Percentiles rank a stretch among this genome's conserved stretches.
Conservation (phyloP, 176 grass and related monocot species). For the Oropetium thomaeum region DNA sequence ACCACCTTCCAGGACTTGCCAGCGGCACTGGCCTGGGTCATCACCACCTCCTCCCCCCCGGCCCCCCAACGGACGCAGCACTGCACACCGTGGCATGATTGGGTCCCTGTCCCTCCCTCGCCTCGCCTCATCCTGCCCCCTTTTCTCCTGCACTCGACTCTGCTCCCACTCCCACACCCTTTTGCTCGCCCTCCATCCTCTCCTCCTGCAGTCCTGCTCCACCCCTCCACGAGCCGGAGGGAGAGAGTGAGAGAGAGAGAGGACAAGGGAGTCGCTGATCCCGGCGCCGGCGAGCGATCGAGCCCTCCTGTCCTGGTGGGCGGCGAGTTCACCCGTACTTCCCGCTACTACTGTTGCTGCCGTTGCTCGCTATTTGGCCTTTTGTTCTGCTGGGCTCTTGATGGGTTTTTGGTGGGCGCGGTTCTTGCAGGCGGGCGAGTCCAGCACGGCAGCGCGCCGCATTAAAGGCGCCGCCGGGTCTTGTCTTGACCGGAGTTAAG, state of each 20-base stretch:
- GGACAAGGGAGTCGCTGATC: not conserved
- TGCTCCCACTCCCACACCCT: slow-evolving; percentile 20
- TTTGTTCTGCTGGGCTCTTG: not conserved
- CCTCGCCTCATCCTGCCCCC: not conserved
- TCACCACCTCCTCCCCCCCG: not conserved
- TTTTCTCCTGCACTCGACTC: slow-evolving; percentile 29
- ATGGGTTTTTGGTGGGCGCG: not conserved
- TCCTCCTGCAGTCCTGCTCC: not conserved
- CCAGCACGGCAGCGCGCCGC: not conserved
- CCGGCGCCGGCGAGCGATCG: not conserved
- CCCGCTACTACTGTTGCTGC: not conserved
- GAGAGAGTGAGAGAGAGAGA: not conserved
- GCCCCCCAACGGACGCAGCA: slow-evolving; percentile 13
- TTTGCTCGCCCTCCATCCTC: not conserved
- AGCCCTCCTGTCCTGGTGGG: not conserved
- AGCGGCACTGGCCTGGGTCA: not conserved
- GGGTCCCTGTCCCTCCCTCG: slow-evolving; percentile 10
- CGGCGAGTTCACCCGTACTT: not conserved
- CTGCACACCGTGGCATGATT: slow-evolving; percentile 56
- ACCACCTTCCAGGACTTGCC: not conserved
- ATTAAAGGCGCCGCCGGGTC: slow-evolving; percentile 26
- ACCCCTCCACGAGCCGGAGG: not conserved
- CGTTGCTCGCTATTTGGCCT: not conserved
- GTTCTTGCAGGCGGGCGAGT: slow-evolving; percentile 19
- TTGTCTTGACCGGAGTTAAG: slow-evolving; percentile 1